Base-by-base conservation (phyloP, 2,329 filamentous ascomycete genomes). In the Chaetomiaceae sp. region DNA sequence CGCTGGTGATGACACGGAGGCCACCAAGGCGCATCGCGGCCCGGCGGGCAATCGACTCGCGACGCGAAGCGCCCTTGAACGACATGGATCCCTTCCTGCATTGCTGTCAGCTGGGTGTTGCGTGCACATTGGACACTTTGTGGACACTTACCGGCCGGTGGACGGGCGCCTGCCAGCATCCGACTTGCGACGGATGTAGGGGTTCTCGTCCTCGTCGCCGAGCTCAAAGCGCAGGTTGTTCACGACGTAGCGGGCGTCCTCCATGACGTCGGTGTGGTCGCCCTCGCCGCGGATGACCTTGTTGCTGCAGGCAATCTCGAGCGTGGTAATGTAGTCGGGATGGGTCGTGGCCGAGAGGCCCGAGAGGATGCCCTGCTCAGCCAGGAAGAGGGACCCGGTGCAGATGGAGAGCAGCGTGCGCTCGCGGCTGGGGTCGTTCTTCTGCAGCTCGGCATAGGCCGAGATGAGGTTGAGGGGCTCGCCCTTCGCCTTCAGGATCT, bases 151-250 rank as follows among this genome's bases (percentile, higher is more conserved):
- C 78, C 82, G 75, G 58, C 79, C 82, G 64, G 77, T 82, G 43
- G 81, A 81, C 43, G 82, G 79, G 57, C 81, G 80, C 60, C 80
- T 75, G 45, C 78, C 82, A 58, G 78, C 75, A 61, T 88, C 85
- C 54, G 83, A 82, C 78, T 87, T 88, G 75, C 81, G 84, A 64
- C 88, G 80, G 68, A 94, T 85, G 72, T 92, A 92, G 29, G 88
- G 88, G 71, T 89, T 92, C 71, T 91, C 85, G 58, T 91, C 87
- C 65, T 88, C 83, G 66, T 91, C 83, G 56, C 87, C 86, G 62
- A 94, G 76, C 64, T 94, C 89, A 69, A 92, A 95, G 63, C 89
- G 87, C 55, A 91, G 84, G 72, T 95, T 94, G 78, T 95, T 95
- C 69, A 95, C 89, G 19, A 95, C 89, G 68, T 94, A 95, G 66